A percentile compares a stretch with the other conserved stretches of the same genome.
Evolutionary conservation across 2,329 filamentous ascomycete genomes (phyloP).

Genomic region (Cyphellophora europaea): DNA sequence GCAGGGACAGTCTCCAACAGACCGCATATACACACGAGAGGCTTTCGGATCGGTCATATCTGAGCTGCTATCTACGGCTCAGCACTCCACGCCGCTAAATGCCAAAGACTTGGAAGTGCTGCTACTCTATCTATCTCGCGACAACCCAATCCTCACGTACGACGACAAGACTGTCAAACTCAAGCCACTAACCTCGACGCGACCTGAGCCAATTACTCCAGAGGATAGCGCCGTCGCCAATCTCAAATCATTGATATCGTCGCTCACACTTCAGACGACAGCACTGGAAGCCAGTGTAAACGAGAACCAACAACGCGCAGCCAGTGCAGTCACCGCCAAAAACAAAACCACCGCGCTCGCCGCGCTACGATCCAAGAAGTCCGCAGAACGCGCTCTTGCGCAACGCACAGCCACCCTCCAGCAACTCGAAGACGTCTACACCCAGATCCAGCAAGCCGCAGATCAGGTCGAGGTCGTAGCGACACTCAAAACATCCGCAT

Average conservation of each 20-base stretch:
- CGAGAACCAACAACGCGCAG: constrained; percentile 47
- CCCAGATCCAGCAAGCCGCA: constrained; percentile 74
- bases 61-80: constrained; percentile 38
- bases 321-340: constrained; percentile 60
- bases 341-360: constrained; percentile 68
- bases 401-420: constrained; percentile 63
- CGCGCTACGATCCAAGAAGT: constrained; percentile 72
- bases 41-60: constrained; percentile 55
- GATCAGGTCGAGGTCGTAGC: constrained; percentile 76
- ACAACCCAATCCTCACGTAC: constrained; percentile 46
- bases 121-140: constrained; percentile 60
- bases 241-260: constrained; percentile 61
- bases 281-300: constrained; percentile 49
- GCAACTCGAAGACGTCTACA: constrained; percentile 75
- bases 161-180: constrained; percentile 62
- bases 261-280: constrained; percentile 58
- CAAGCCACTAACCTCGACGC: constrained; percentile 37
- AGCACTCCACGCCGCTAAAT: constrained; percentile 37
- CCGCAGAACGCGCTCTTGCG: constrained; percentile 63
- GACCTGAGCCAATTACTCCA: constrained; percentile 47
- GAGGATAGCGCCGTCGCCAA: constrained; percentile 77
- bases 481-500: constrained; percentile 70
- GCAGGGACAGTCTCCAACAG: constrained; percentile 9
- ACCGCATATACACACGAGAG: constrained; percentile 30
- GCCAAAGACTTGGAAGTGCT: constrained; percentile 56